phyloP scores from a whole-genome alignment of 192 early-diverging fungal genomes.

The Backusella macrospora region DNA sequence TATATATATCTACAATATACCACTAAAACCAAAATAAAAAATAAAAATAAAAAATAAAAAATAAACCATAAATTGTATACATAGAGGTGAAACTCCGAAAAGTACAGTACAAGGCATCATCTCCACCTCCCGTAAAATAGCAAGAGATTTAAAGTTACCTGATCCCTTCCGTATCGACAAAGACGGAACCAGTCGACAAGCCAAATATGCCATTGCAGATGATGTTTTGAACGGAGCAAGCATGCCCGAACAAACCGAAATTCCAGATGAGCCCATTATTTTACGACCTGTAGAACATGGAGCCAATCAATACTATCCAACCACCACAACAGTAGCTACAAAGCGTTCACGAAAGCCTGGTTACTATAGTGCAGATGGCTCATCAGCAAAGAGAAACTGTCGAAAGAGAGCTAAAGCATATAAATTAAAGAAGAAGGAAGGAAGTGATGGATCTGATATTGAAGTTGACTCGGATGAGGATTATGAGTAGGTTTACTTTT shows the following conservation, averaged over 20 bases:
- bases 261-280: conserved; percentile 40
- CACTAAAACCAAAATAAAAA: too few species aligned
- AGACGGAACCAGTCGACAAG: conserved; percentile 31
- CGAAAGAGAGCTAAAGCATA: background rate
- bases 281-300: conserved; percentile 24
- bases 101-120: conserved; percentile 55
- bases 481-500: conserved; percentile 18
- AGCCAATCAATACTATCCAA: background rate
- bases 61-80: background rate
- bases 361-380: conserved; percentile 3
- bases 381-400: conserved; percentile 1
- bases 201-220: conserved; percentile 45
- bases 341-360: background rate
- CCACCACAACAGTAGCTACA: background rate
- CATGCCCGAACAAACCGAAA: conserved; percentile 25
- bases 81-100: conserved; percentile 52
- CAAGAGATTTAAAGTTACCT: conserved; percentile 32
- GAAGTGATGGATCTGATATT: conserved; percentile 25
- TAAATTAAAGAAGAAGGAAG: conserved; percentile 21
- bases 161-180: conserved; percentile 49
- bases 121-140: conserved; percentile 44
- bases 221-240: conserved; percentile 37
- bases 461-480: conserved; percentile 37
- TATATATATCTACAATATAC: too few species aligned
- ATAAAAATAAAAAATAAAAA: too few species aligned